These are phyloP conservation scores for Pythium scleroteichum DNA, from an alignment of 352 stramenopile genomes.

Conservation along the genomic window DNA sequence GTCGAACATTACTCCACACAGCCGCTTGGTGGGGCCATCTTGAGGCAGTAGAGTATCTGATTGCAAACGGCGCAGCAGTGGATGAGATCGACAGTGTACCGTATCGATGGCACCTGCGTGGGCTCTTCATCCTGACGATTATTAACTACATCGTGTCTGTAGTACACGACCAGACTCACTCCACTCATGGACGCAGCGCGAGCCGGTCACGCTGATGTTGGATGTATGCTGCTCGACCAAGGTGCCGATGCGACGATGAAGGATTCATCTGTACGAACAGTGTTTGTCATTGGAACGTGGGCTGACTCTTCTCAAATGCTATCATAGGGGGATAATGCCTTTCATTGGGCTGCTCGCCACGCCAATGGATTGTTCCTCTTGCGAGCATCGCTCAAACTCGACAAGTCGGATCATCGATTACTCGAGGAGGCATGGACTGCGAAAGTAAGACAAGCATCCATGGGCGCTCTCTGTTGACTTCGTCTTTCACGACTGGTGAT, in stretches of 20 bases:
- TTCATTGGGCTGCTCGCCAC: constrained; percentile 68
- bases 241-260: constrained; percentile 43
- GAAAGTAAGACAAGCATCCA: constrained; percentile 36
- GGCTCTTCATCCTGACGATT: no score
- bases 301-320: neutral
- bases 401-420: constrained; percentile 28
- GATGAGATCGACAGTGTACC: constrained; percentile 58
- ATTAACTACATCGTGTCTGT: neutral
- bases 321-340: constrained; percentile 59
- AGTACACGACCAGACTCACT: constrained; percentile 45
- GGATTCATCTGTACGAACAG: constrained; percentile 45
- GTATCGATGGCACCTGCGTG: no score
- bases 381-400: constrained; percentile 43
- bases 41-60: constrained; percentile 38
- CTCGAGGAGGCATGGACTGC: constrained; percentile 42
- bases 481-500: no score
- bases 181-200: constrained; percentile 63
- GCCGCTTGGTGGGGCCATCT: constrained; percentile 47
- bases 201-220: constrained; percentile 47
- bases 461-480: no score
- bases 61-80: constrained; percentile 45
- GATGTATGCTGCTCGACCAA: constrained; percentile 44
- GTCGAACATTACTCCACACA: constrained; percentile 62
- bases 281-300: neutral
- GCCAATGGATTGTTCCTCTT: constrained; percentile 53